phyloP scores from a whole-genome alignment of 164 flowering plant species.

The Magnolia officinalis region DNA sequence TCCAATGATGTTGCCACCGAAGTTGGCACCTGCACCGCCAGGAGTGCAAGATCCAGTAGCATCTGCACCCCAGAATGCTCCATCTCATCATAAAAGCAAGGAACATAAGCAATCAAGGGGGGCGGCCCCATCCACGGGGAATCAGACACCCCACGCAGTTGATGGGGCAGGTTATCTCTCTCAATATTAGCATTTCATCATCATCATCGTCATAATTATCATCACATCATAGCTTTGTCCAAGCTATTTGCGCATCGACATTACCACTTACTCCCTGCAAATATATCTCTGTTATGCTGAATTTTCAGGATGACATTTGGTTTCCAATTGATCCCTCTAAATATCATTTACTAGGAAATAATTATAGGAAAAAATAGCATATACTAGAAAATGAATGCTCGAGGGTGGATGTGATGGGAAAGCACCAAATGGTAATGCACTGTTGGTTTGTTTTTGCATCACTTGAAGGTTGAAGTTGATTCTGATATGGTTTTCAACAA shows the following conservation, averaged over 20 bases:
- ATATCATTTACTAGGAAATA: not conserved
- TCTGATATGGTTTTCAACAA: not conserved
- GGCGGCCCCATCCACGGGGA: not conserved
- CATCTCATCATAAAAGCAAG: conserved; percentile 4
- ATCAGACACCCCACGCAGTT: not conserved
- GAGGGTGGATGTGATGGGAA: not conserved
- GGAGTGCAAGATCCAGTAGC: conserved; percentile 14
- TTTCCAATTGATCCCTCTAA: not conserved
- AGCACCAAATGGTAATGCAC: not conserved
- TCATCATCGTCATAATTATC: not conserved
- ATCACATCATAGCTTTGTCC: not conserved
- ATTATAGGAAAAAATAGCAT: no score
- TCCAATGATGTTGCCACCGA: conserved; percentile 15
- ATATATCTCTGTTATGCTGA: not conserved
- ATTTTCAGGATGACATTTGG: not conserved
- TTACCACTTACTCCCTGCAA: not conserved
- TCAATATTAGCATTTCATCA: not conserved
- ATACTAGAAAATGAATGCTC: not conserved
- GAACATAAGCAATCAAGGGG: not conserved
- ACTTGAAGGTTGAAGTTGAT: not conserved
- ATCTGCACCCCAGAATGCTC: conserved; percentile 20
- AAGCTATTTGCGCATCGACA: not conserved
- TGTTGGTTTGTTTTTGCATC: not conserved
- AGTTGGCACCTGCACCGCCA: conserved; percentile 20
- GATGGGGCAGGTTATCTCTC: not conserved